phyloP scores from a whole-genome alignment of 257 asterid genomes.

The Anisodus acutangulus region DNA sequence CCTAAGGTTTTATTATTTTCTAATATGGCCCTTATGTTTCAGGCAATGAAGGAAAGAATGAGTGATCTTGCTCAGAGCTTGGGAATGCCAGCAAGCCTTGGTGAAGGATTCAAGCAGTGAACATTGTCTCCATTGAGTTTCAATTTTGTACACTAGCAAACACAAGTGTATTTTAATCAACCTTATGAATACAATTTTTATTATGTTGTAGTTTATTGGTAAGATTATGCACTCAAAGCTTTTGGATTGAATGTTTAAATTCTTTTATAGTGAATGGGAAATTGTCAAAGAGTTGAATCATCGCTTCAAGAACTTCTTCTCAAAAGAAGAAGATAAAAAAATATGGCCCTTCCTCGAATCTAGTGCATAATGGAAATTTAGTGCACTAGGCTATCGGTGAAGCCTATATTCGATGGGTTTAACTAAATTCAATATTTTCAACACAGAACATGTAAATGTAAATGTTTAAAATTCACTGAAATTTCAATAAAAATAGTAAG shows the following conservation, averaged over 20 bases:
- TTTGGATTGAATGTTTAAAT: background rate
- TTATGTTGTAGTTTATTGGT: background rate
- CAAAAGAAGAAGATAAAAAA: background rate
- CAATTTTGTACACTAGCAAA: slow-evolving; percentile 41
- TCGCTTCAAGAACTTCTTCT: background rate
- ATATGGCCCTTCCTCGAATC: too few species aligned
- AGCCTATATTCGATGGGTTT: too few species aligned
- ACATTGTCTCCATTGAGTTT: slow-evolving; percentile 24
- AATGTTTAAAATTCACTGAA: too few species aligned
- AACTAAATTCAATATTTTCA: too few species aligned
- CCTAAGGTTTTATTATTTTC: background rate
- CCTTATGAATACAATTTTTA: background rate
- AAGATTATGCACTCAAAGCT: background rate
- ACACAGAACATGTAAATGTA: too few species aligned
- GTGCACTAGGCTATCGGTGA: too few species aligned
- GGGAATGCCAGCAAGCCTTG: slow-evolving; percentile 90
- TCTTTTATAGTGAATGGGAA: background rate
- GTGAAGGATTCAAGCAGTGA: slow-evolving; percentile 66
- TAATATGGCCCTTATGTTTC: slow-evolving; percentile 1
- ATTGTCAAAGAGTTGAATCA: background rate
- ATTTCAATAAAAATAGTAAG: too few species aligned
- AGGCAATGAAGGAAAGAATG: slow-evolving; percentile 98
- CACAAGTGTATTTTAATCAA: background rate
- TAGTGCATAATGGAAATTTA: too few species aligned
- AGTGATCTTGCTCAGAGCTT: slow-evolving; percentile 91